These are phyloP conservation scores for Symbiotaphrina buchneri DNA, from an alignment of 495 filamentous ascomycete species.

Conservation along the genomic window DNA sequence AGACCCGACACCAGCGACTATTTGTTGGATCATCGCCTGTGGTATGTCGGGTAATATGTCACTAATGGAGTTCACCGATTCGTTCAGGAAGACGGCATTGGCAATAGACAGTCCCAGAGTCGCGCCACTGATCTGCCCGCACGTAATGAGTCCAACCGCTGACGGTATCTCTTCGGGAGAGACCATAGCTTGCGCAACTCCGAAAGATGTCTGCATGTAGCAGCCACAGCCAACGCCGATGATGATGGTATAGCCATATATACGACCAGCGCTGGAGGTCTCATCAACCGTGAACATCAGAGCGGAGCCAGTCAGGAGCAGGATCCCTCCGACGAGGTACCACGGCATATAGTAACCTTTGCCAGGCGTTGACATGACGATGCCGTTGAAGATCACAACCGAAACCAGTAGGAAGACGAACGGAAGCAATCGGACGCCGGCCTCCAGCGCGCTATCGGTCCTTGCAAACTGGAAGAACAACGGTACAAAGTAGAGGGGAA, in stretches of 20 bases:
- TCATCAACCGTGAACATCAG: constrained; percentile 24
- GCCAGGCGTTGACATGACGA: constrained; percentile 23
- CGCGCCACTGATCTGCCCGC: constrained; percentile 27
- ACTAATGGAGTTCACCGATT: constrained; percentile 11
- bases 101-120: constrained; percentile 32
- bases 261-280: constrained; percentile 11
- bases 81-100: constrained; percentile 30
- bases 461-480: constrained; percentile 37
- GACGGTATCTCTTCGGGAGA: neutral
- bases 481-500: constrained; percentile 24
- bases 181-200: constrained; percentile 14
- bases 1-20: constrained; percentile 23
- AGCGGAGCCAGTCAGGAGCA: constrained; percentile 24
- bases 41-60: constrained; percentile 16
- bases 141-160: constrained; percentile 25
- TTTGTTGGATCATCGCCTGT: constrained; percentile 15
- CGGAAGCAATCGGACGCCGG: constrained; percentile 34
- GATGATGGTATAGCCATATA: constrained; percentile 33
- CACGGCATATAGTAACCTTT: constrained; percentile 33
- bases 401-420: constrained; percentile 27
- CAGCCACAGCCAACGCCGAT: constrained; percentile 28
- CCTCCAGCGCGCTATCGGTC: constrained; percentile 20
- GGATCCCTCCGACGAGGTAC: constrained; percentile 24
- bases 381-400: constrained; percentile 23
- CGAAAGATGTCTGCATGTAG: constrained; percentile 26